These are phyloP conservation scores for Suillus americanus DNA, from an alignment of 768 basidiomycete species.

Conservation along the genomic window DNA sequence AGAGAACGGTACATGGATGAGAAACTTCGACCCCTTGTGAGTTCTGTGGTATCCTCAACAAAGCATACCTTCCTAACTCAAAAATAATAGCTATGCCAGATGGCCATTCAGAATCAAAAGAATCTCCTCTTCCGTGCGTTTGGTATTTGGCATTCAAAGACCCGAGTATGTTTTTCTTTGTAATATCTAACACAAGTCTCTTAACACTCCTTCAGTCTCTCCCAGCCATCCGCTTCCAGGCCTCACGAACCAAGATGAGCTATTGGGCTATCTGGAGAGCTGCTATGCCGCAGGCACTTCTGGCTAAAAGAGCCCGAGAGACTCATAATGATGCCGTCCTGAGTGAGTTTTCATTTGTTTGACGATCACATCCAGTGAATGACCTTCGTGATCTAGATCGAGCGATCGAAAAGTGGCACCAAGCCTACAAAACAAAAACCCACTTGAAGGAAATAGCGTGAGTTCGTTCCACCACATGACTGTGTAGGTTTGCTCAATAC, in stretches of 20 bases:
- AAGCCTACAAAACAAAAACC: slow-evolving; percentile 64
- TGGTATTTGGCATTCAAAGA: slow-evolving; percentile 71
- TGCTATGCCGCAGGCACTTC: slow-evolving; percentile 68
- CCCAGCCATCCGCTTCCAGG: slow-evolving; percentile 78
- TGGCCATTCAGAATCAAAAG: slow-evolving; percentile 57
- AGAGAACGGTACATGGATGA: slow-evolving; percentile 67
- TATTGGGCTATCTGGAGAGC: slow-evolving; percentile 67
- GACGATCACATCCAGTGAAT: slow-evolving; percentile 11
- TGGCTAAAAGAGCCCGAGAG: slow-evolving; percentile 66
- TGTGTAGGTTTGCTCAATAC: slow-evolving; percentile 12
- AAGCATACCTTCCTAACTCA: slow-evolving; percentile 6
- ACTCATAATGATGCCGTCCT: slow-evolving; percentile 52
- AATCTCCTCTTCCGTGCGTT: slow-evolving; percentile 69
- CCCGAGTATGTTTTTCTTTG: slow-evolving; percentile 47
- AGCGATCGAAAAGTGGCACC: slow-evolving; percentile 66
- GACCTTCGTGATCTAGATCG: slow-evolving; percentile 35
- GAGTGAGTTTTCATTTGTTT: slow-evolving; percentile 42
- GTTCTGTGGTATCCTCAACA: slow-evolving; percentile 15
- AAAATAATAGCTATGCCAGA: slow-evolving; percentile 35
- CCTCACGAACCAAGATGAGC: slow-evolving; percentile 55
- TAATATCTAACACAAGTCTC: slow-evolving; percentile 4
- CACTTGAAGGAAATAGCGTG: slow-evolving; percentile 83
- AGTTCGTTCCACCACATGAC: slow-evolving; percentile 34
- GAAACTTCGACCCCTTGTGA: slow-evolving; percentile 63
- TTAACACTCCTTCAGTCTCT: slow-evolving; percentile 50